Base-by-base conservation (phyloP, 352 stramenopile genomes). In the Globisporangium polare region DNA sequence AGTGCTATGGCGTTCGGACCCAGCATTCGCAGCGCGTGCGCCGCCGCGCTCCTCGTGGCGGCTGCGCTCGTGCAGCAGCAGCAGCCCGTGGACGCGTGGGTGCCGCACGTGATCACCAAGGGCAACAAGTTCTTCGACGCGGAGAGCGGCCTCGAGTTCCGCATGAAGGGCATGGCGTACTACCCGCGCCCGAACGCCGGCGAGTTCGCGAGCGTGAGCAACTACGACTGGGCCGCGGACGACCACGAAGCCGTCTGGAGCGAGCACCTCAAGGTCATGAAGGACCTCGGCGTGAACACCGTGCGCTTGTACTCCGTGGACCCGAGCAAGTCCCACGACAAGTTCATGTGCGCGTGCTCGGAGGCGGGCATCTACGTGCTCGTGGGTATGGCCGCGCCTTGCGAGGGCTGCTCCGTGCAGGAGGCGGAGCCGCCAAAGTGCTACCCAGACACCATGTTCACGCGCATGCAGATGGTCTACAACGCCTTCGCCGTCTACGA, bases 51-150 rank as follows among this genome's bases (percentile, higher is more conserved):
- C 26, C 31, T 58, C 7, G 18, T 58, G 27, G 54, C 54, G 37
- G 43, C 54, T 12, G 39, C 27, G 10, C 26, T 60, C 41, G 27
- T 41, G 20, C 8, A 18, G 7, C 15, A 37, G 46, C 24, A 52
- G 24, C n/a, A n/a, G n/a, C 5, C 15, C 5, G 50, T 37, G n/a
- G 31, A 55, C 33, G 63, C 63, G 58, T 69, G 63, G 63, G 35
- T 66, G 22, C 43, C 63, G 13, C 63, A 53, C 26, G 17, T 92
- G 9, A 65, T 86, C 29, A 65, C 80, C 57, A 88, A 90, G 60
- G 79, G 80, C 61, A 89, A 87, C 74, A 86, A 84, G 58, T 79
- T 89, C 58, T 90, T 90, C 53, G 67, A 90, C 65, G 77, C 69
- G 20, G 62, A 69, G 5, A 80, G 68, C 0, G 74, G 72, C 0